phyloP scores from a whole-genome alignment of 768 basidiomycete genomes.

The Lactarius pseudohatsudake region DNA sequence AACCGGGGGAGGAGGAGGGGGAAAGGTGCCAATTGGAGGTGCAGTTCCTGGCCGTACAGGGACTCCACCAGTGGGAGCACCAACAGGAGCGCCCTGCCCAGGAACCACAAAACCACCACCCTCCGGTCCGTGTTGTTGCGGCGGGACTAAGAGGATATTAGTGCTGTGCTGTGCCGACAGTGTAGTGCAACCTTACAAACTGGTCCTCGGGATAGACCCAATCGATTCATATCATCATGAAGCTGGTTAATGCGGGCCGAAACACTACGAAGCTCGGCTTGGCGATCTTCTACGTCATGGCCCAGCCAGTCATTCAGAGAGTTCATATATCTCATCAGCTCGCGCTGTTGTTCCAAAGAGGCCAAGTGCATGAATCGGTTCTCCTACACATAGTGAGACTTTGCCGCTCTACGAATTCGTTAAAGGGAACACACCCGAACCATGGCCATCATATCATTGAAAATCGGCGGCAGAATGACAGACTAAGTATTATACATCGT shows the following conservation, averaged over 20 bases:
- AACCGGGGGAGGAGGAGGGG: constrained; percentile 9
- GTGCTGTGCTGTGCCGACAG: constrained; percentile 18
- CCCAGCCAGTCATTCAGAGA: constrained; percentile 77
- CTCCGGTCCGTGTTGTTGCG: not conserved
- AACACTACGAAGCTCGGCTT: constrained; percentile 67
- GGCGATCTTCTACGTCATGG: constrained; percentile 76
- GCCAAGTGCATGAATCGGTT: constrained; percentile 72
- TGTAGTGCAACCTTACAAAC: constrained; percentile 3
- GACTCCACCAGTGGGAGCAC: not conserved
- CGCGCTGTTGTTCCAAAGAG: constrained; percentile 75
- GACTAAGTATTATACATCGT: constrained; percentile 43
- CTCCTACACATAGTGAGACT: constrained; percentile 48
- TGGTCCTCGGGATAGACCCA: constrained; percentile 31
- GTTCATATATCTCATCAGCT: constrained; percentile 77
- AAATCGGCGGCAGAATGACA: constrained; percentile 57
- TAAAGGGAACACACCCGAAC: constrained; percentile 50
- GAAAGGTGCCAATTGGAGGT: constrained; percentile 1
- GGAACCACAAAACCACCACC: constrained; percentile 20
- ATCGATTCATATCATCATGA: constrained; percentile 44
- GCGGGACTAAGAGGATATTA: constrained; percentile 10
- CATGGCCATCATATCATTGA: constrained; percentile 69
- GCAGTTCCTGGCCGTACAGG: constrained; percentile 7
- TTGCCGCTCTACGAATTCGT: constrained; percentile 1
- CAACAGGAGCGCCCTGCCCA: constrained; percentile 2
- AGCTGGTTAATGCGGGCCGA: constrained; percentile 58